Evolutionary conservation across 768 basidiomycete species (phyloP).

Genomic region (Candolleomyces efflorescens): DNA sequence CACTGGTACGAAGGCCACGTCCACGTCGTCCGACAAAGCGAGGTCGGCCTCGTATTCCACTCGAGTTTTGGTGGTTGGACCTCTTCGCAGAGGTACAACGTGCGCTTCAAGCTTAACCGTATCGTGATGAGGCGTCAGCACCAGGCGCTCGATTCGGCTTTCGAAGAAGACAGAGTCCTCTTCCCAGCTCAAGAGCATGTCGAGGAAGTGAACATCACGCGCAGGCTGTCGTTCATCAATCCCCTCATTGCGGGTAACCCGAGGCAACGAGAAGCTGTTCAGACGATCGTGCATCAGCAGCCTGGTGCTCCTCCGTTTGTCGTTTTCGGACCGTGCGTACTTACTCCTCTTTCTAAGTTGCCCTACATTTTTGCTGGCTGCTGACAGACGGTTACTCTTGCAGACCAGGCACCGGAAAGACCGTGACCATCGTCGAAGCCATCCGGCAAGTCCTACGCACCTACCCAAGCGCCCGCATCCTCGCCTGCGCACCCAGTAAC

Average conservation of each 20-base stretch:
- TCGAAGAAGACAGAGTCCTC: constrained; percentile 41
- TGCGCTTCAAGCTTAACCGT: constrained; percentile 57
- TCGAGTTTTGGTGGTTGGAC: constrained; percentile 35
- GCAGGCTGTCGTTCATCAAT: constrained; percentile 32
- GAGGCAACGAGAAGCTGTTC: constrained; percentile 46
- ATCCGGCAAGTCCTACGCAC: constrained; percentile 45
- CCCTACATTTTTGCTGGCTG: no score
- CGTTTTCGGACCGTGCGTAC: constrained; percentile 57
- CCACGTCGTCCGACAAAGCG: constrained; percentile 41
- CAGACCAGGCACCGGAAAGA: constrained; percentile 67
- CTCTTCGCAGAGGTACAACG: constrained; percentile 36
- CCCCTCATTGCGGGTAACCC: constrained; percentile 39
- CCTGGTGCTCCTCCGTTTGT: constrained; percentile 52
- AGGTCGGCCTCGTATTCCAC: constrained; percentile 51
- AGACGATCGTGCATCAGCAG: constrained; percentile 37
- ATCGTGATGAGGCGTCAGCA: constrained; percentile 55
- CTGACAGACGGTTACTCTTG: constrained; percentile 1
- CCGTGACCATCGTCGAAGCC: constrained; percentile 57
- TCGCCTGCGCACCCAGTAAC: constrained; percentile 63
- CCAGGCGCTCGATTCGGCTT: constrained; percentile 46
- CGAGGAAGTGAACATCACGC: neutral
- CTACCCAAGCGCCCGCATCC: constrained; percentile 37
- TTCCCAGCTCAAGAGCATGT: constrained; percentile 41
- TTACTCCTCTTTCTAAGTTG: neutral
- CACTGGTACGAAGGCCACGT: constrained; percentile 61